Conservation (phyloP, 1,284 basidiomycete species). For the Papiliotrema nemorosa region DNA sequence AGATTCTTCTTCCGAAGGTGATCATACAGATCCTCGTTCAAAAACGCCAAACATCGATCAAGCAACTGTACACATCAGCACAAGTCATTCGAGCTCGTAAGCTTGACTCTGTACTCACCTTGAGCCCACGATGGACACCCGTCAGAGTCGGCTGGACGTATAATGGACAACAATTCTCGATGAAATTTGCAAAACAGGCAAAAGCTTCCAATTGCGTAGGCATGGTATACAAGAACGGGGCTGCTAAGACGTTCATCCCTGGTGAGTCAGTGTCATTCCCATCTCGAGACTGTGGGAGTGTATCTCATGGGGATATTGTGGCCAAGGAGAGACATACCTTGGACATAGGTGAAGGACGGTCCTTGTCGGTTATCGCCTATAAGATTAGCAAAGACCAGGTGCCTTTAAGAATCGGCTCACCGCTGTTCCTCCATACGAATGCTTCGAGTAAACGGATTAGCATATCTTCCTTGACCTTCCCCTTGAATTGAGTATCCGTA, state of each 20-base stretch:
- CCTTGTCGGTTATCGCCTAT: slow-evolving; percentile 39
- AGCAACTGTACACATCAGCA: slow-evolving; percentile 60
- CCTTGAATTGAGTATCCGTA: slow-evolving; percentile 91
- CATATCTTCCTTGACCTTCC: slow-evolving; percentile 91
- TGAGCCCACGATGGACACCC: slow-evolving; percentile 88
- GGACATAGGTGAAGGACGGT: slow-evolving; percentile 86
- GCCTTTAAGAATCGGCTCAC: slow-evolving; percentile 47
- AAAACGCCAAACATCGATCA: slow-evolving; percentile 83
- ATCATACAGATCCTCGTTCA: slow-evolving; percentile 78
- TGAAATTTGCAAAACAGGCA: slow-evolving; percentile 89
- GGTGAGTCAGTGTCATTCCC: not conserved
- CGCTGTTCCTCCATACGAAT: slow-evolving; percentile 91
- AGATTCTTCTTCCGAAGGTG: slow-evolving; percentile 85
- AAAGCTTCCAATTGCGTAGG: slow-evolving; percentile 95
- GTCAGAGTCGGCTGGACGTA: slow-evolving; percentile 94
- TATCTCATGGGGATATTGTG: no score
- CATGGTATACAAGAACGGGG: slow-evolving; percentile 94
- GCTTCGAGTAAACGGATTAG: slow-evolving; percentile 91
- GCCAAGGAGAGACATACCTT: slow-evolving; percentile 52
- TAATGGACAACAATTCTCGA: slow-evolving; percentile 85
- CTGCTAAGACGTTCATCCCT: slow-evolving; percentile 95
- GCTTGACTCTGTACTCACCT: slow-evolving; percentile 58
- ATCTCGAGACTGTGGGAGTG: no score
- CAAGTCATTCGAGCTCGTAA: not conserved
- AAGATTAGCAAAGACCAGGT: not conserved